phyloP scores from a whole-genome alignment of 306 rosid genomes.

The Medicago lupulina region DNA sequence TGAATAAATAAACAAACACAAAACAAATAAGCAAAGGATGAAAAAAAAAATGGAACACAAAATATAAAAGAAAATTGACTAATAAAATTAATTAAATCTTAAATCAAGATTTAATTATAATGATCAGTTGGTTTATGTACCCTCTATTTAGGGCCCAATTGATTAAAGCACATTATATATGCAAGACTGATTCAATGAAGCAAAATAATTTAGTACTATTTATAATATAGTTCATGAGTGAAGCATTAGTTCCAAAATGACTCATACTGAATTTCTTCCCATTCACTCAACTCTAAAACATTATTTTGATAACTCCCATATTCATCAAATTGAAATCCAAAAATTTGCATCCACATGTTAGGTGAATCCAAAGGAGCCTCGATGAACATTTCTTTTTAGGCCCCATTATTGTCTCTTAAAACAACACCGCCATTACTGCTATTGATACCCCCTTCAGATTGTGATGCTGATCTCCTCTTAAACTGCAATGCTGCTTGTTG shows the following conservation, averaged over 20 bases:
- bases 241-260: constrained; percentile 60
- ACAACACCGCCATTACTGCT: background rate
- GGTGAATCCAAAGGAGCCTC: constrained; percentile 93
- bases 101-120: too few species aligned
- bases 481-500: constrained; percentile 74
- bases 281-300: constrained; percentile 39
- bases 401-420: constrained; percentile 53
- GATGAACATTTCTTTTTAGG: constrained; percentile 37
- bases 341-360: constrained; percentile 81
- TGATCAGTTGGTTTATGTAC: too few species aligned
- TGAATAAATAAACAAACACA: too few species aligned
- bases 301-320: background rate
- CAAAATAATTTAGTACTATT: too few species aligned
- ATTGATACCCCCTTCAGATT: background rate
- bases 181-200: too few species aligned
- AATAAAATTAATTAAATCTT: background rate
- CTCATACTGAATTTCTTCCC: constrained; percentile 55
- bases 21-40: too few species aligned
- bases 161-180: background rate
- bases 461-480: background rate
- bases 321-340: constrained; percentile 42
- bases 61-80: background rate
- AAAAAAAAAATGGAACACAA: too few species aligned
- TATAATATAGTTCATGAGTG: background rate
- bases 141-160: background rate